phyloP scores from a whole-genome alignment of 768 basidiomycete genomes.

The Tremella mesenterica region DNA sequence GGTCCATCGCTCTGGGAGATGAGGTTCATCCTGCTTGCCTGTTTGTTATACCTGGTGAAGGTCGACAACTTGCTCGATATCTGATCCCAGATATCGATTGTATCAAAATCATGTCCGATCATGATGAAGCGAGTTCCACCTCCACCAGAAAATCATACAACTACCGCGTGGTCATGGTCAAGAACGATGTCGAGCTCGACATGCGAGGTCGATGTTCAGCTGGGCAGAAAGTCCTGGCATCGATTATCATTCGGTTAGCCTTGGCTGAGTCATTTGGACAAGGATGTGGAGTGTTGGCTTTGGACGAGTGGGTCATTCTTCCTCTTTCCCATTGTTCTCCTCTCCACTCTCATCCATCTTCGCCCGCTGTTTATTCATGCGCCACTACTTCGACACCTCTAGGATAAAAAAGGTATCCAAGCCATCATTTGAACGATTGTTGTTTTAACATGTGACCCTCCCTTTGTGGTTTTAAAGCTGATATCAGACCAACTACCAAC shows the following conservation, averaged over 20 bases:
- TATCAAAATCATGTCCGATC: conserved; percentile 87
- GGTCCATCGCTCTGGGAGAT: no score
- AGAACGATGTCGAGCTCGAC: conserved; percentile 98
- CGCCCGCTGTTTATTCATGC: not conserved
- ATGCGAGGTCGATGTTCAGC: conserved; percentile 98
- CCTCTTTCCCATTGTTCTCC: no score
- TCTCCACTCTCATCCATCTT: not conserved
- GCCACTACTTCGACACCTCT: no score
- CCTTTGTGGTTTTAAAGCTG: no score
- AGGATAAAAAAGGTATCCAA: no score
- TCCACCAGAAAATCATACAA: conserved; percentile 84
- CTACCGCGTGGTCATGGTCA: conserved; percentile 97
- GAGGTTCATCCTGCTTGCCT: no score
- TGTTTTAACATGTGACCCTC: no score
- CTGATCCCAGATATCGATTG: conserved; percentile 79
- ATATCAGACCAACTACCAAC: conserved; percentile 79
- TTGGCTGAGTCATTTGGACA: conserved; percentile 95
- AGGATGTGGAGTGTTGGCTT: conserved; percentile 92
- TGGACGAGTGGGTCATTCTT: conserved; percentile 59
- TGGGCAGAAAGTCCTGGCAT: conserved; percentile 96
- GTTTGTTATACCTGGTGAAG: no score
- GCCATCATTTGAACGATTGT: no score
- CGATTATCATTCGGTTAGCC: conserved; percentile 93
- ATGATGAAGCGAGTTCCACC: conserved; percentile 65
- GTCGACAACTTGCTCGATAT: not conserved